phyloP scores from a whole-genome alignment of 306 rosid genomes.

The Trifolium dubium region DNA sequence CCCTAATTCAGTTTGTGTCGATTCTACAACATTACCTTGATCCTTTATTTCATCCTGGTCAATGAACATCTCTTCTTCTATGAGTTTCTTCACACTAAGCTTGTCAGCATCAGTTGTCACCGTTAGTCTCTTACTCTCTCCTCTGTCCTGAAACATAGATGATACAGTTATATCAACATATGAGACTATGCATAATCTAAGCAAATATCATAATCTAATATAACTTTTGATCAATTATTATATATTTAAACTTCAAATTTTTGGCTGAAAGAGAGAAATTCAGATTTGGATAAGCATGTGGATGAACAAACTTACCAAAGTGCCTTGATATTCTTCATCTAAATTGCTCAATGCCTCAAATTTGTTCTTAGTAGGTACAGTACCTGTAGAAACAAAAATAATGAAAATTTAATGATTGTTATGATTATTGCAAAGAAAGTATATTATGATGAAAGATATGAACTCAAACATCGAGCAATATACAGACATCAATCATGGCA shows the following conservation, averaged over 20 bases:
- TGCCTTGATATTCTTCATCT: constrained; percentile 61
- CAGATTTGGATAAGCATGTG: constrained; percentile 21
- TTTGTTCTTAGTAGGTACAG: constrained; percentile 61
- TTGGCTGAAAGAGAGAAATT: background rate
- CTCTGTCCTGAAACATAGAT: constrained; percentile 63
- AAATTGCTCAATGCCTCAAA: constrained; percentile 65
- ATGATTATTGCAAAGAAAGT: constrained; percentile 28
- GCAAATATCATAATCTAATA: constrained; percentile 12
- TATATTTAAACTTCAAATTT: constrained; percentile 12
- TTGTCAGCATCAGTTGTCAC: constrained; percentile 54
- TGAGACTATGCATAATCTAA: constrained; percentile 5
- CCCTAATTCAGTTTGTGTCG: constrained; percentile 45
- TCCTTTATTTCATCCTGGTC: constrained; percentile 59
- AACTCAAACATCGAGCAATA: constrained; percentile 11
- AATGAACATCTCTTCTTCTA: constrained; percentile 82
- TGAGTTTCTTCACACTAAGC: constrained; percentile 94
- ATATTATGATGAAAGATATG: constrained; percentile 22
- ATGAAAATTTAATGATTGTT: constrained; percentile 34
- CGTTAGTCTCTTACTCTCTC: constrained; percentile 45
- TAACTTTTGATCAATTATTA: constrained; percentile 1
- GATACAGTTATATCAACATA: background rate
- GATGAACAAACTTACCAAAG: constrained; percentile 56
- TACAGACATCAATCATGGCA: constrained; percentile 10
- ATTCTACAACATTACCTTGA: constrained; percentile 45
- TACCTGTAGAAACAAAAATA: constrained; percentile 53